phyloP scores from a whole-genome alignment of 2,329 filamentous ascomycete species.

The Coniella vitis region DNA sequence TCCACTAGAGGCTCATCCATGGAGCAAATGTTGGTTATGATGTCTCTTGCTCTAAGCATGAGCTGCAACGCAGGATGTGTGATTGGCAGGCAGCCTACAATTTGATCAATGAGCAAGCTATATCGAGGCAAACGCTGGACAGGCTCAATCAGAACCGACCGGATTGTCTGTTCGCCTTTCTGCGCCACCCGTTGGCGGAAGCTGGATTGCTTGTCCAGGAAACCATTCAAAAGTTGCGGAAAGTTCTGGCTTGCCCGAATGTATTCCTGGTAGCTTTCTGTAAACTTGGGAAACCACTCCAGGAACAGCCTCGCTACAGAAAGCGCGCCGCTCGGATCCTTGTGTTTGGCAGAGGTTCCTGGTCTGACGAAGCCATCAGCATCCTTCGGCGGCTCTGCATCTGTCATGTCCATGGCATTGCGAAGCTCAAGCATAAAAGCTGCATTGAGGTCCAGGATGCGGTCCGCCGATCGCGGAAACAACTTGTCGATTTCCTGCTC shows the following conservation, averaged over 20 bases:
- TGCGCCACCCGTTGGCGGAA: conserved; percentile 75
- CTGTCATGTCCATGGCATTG: conserved; percentile 72
- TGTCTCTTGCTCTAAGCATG: conserved; percentile 83
- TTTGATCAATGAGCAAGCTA: conserved; percentile 93
- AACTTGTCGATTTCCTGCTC: conserved; percentile 66
- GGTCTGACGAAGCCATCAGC: conserved; percentile 51
- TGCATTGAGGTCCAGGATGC: conserved; percentile 75
- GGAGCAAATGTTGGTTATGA: conserved; percentile 94
- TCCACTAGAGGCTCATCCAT: conserved; percentile 68
- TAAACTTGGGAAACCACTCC: conserved; percentile 91
- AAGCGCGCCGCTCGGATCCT: conserved; percentile 71
- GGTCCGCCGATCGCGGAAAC: conserved; percentile 74
- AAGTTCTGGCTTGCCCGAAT: conserved; percentile 87
- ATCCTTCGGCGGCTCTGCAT: conserved; percentile 71
- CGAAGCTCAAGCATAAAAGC: conserved; percentile 72
- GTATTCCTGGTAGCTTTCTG: conserved; percentile 86
- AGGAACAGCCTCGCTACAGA: conserved; percentile 74
- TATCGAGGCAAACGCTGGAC: conserved; percentile 92
- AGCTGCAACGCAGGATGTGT: conserved; percentile 76
- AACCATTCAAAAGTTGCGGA: conserved; percentile 69
- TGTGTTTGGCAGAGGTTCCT: conserved; percentile 39
- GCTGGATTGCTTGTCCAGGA: conserved; percentile 74
- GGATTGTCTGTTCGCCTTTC: conserved; percentile 82
- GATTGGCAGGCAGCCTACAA: conserved; percentile 76
- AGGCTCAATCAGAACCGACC: conserved; percentile 90